Base-by-base conservation (phyloP, 768 basidiomycete species). In the Leccinum uliginosum region DNA sequence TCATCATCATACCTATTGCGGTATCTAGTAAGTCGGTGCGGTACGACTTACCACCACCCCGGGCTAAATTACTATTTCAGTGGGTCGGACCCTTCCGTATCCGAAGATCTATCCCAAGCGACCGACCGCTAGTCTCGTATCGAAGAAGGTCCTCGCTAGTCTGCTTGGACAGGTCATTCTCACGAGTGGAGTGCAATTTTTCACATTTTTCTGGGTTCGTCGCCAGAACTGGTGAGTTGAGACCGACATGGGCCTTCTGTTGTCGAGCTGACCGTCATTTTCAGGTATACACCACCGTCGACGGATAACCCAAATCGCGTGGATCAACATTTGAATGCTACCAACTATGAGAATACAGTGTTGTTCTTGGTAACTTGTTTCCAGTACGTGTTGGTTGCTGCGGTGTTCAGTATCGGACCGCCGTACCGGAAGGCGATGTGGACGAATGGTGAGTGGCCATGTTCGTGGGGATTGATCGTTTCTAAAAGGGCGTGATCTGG, bases 341-440 rank as follows among this genome's bases (percentile, higher is more conserved):
- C 75, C 43, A 98, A 95, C 69, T 95, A 82, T 65, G 97, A 98
- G 71, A 98, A 99, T 70, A 86, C 97, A 6, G 84, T 82, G 27
- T 73, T 99, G 55, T 99, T 99, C 76, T 73, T 98, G 61, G 78
- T 98, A 45, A 98, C 97, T 10, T 97, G 93, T 59, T 98, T 98
- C 84, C 97, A 99, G 74, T 99, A 99, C 71, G 92, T 98, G 66
- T 78, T 98, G 50, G 91, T 97, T 8, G 97, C 96, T 12, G 96
- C 88, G 0, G 93, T 98, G 1, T 99, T 98, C 75, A 96, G 92
- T 69, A 97, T 98, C 62, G 97, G 97, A 0, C 95, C 95, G 3
- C 97, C 97, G 4, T 99, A 96, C 72, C 84, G 97, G 50, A 89
- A 91, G 72, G 82, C 93, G 24, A 91, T 98, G 81, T 93, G 89